Percentiles rank a stretch among this genome's conserved stretches.
Evolutionary conservation across 2,329 filamentous ascomycete genomes (phyloP).

Genomic region (Fusarium proliferatum): DNA sequence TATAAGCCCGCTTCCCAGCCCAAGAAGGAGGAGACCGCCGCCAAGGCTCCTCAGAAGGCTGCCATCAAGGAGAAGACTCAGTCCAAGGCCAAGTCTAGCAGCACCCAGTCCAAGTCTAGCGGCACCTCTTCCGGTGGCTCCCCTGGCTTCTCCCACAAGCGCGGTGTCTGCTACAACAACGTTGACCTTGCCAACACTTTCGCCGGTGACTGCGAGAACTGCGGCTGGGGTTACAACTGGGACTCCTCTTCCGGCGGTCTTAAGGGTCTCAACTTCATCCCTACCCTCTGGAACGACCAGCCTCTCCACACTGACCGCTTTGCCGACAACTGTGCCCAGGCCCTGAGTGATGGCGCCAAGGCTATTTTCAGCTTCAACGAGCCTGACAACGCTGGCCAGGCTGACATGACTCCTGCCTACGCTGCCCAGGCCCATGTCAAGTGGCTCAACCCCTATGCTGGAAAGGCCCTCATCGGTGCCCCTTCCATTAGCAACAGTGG

Average conservation of each 20-base stretch:
- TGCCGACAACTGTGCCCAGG: conserved; percentile 60
- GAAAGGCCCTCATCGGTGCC: conserved; percentile 64
- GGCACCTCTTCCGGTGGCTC: conserved; percentile 25
- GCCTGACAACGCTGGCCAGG: conserved; percentile 70
- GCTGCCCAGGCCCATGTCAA: conserved; percentile 66
- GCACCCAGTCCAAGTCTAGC: conserved; percentile 7
- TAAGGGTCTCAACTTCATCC: conserved; percentile 67
- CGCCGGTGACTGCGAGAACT: conserved; percentile 51
- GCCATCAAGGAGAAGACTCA: conserved; percentile 18
- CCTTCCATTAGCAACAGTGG: conserved; percentile 73
- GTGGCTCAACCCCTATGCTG: conserved; percentile 66
- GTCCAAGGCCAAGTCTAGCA: conserved; percentile 7
- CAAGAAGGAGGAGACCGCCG: conserved; percentile 3
- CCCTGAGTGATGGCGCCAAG: conserved; percentile 65
- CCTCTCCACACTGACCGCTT: conserved; percentile 60
- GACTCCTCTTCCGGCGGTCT: conserved; percentile 58
- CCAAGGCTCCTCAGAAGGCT: conserved; percentile 4
- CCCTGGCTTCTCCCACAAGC: conserved; percentile 59
- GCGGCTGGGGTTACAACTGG: conserved; percentile 79
- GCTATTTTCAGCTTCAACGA: conserved; percentile 78
- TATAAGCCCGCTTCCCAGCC: conserved; percentile 8
- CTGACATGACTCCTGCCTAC: conserved; percentile 63
- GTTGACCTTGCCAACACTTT: conserved; percentile 64
- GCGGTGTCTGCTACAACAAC: conserved; percentile 76
- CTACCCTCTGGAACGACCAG: conserved; percentile 71